A percentile compares a stretch with the other conserved stretches of the same genome.
Conservation (phyloP, 2,329 filamentous ascomycete species). For the Helotiales sp. region DNA sequence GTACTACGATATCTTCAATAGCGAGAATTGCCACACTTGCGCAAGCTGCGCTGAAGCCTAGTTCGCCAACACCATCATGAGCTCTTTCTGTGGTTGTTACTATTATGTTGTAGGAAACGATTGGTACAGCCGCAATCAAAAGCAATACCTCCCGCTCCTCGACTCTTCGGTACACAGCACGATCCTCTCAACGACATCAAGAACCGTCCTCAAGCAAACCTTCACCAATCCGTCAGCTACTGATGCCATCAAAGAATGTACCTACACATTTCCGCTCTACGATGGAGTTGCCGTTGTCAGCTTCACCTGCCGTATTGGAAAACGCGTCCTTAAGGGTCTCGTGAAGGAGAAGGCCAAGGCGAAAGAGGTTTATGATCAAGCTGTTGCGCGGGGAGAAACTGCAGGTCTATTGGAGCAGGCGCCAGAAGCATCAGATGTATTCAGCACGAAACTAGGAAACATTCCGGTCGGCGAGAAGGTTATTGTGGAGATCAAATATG, state of each 20-base stretch:
- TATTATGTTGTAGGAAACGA: conserved; percentile 5
- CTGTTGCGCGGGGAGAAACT: conserved; percentile 56
- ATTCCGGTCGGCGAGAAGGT: conserved; percentile 59
- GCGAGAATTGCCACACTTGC: neutral
- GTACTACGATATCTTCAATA: neutral
- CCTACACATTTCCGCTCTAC: conserved; percentile 71
- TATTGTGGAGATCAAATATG: conserved; percentile 62
- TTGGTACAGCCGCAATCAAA: conserved; percentile 19
- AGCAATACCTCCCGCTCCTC: conserved; percentile 57
- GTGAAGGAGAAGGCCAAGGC: conserved; percentile 68
- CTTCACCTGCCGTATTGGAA: conserved; percentile 64
- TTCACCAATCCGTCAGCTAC: conserved; percentile 57
- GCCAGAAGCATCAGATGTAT: conserved; percentile 61
- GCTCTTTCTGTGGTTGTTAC: conserved; percentile 21
- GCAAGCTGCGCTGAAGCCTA: neutral
- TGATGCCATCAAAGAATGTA: conserved; percentile 51
- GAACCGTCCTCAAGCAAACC: conserved; percentile 52
- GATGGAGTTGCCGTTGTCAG: conserved; percentile 70
- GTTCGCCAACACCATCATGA: conserved; percentile 7
- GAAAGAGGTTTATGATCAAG: conserved; percentile 57
- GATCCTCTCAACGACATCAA: conserved; percentile 54
- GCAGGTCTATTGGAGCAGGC: conserved; percentile 67
- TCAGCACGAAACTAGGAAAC: conserved; percentile 68
- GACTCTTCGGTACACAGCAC: conserved; percentile 58
- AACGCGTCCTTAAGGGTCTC: conserved; percentile 59